These are phyloP conservation scores for Cymbidium sinense DNA, from an alignment of 106 monocot species.

Conservation along the genomic window DNA sequence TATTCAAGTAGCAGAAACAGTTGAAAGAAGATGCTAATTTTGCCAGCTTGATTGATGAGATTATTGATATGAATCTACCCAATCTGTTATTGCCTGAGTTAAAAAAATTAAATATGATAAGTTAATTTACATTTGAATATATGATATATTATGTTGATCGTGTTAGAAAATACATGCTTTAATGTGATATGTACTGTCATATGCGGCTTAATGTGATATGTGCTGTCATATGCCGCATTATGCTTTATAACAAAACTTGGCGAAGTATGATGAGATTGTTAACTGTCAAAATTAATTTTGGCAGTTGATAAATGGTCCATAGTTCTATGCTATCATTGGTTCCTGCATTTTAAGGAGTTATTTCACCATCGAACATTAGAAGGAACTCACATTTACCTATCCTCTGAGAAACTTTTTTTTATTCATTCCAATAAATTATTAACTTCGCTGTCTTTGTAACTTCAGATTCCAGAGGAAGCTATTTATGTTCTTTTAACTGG, in stretches of 20 bases:
- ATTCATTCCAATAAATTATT: background rate
- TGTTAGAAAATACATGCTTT: no score
- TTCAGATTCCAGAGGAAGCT: background rate
- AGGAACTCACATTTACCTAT: background rate
- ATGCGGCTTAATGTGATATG: no score
- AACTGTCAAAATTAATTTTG: background rate
- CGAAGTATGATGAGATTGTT: background rate
- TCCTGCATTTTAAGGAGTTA: background rate
- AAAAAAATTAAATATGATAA: no score
- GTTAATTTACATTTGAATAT: no score
- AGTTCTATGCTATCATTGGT: background rate
- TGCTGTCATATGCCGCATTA: background rate
- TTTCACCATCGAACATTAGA: background rate
- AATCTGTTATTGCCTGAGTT: no score
- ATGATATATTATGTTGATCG: no score
- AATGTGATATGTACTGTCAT: no score
- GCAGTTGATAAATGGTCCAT: background rate
- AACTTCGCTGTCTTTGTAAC: background rate
- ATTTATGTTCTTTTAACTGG: background rate
- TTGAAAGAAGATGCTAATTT: no score
- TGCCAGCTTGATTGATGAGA: no score
- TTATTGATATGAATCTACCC: no score
- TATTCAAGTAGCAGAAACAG: no score
- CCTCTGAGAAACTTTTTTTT: background rate
- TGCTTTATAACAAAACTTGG: background rate